Evolutionary conservation across 805 yeast species (phyloP).

Genomic region (Candida dajiaensis): DNA sequence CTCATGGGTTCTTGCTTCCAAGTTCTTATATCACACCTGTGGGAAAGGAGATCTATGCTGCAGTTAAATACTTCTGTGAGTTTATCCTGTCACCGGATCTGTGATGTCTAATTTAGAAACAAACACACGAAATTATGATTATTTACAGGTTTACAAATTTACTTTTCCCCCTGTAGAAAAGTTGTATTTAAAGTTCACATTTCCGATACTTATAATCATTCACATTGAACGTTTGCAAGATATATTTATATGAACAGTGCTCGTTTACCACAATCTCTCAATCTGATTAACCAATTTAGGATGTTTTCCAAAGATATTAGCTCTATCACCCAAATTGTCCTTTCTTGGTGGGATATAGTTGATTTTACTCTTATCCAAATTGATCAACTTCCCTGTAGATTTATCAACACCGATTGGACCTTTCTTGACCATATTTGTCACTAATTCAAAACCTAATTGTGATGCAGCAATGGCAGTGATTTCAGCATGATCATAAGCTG

Average conservation of each 20-base stretch:
- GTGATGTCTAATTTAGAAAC: conserved; percentile 10
- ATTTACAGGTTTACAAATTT: too few relatives aligned
- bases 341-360: background rate
- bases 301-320: background rate
- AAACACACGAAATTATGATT: too few relatives aligned
- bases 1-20: conserved; percentile 79
- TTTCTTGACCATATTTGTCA: conserved; percentile 70
- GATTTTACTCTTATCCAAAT: background rate
- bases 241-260: too few relatives aligned
- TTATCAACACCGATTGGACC: conserved; percentile 28
- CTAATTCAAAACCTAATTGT: conserved; percentile 61
- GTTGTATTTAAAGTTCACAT: too few relatives aligned
- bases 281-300: background rate
- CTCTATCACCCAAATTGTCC: background rate
- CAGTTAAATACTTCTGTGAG: conserved; percentile 60
- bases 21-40: conserved; percentile 64
- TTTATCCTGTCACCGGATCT: conserved; percentile 37
- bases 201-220: too few relatives aligned
- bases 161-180: too few relatives aligned
- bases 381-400: conserved; percentile 5
- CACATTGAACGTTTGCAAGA: too few relatives aligned
- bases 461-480: conserved; percentile 66
- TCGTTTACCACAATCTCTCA: background rate
- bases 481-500: conserved; percentile 60
- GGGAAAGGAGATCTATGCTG: conserved; percentile 66